Evolutionary conservation across 2,329 filamentous ascomycete species (phyloP).

Genomic region (Xylariomycetidae sp.): DNA sequence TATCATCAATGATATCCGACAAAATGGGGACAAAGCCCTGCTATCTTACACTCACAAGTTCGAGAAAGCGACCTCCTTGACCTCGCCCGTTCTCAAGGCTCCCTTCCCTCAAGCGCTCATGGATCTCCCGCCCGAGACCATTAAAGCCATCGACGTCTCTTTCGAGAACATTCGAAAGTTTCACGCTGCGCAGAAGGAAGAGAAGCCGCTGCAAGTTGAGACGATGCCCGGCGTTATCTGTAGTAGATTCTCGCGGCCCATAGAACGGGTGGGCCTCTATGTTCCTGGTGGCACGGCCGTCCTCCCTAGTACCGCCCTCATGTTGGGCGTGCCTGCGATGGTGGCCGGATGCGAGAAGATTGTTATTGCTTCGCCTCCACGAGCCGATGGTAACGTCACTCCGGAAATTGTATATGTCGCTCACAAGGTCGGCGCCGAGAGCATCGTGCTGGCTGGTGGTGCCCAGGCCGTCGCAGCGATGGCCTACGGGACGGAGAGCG

Average conservation of each 20-base stretch:
- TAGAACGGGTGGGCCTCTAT: constrained; percentile 94
- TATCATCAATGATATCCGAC: constrained; percentile 83
- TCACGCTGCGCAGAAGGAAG: constrained; percentile 85
- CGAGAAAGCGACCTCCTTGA: constrained; percentile 89
- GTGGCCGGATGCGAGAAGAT: constrained; percentile 96
- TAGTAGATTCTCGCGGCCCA: constrained; percentile 85
- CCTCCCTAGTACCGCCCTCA: constrained; percentile 92
- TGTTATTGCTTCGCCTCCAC: constrained; percentile 85
- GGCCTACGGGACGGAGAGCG: constrained; percentile 92
- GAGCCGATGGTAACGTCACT: constrained; percentile 82
- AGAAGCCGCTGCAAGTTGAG: constrained; percentile 78
- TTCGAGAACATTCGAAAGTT: constrained; percentile 94
- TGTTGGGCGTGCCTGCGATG: constrained; percentile 97
- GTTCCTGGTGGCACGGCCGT: constrained; percentile 95
- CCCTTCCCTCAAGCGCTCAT: constrained; percentile 84
- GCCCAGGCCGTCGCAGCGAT: constrained; percentile 94
- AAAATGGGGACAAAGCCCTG: constrained; percentile 80
- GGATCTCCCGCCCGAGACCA: constrained; percentile 78
- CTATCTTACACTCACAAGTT: constrained; percentile 97
- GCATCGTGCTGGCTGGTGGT: constrained; percentile 91
- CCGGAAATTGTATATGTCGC: constrained; percentile 97
- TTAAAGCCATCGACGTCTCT: constrained; percentile 86
- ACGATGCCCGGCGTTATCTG: constrained; percentile 98
- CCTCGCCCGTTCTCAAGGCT: constrained; percentile 81
- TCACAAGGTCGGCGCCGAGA: constrained; percentile 93